Base-by-base conservation (phyloP, 192 early-diverging fungal genomes). In the Entomortierella chlamydospora region DNA sequence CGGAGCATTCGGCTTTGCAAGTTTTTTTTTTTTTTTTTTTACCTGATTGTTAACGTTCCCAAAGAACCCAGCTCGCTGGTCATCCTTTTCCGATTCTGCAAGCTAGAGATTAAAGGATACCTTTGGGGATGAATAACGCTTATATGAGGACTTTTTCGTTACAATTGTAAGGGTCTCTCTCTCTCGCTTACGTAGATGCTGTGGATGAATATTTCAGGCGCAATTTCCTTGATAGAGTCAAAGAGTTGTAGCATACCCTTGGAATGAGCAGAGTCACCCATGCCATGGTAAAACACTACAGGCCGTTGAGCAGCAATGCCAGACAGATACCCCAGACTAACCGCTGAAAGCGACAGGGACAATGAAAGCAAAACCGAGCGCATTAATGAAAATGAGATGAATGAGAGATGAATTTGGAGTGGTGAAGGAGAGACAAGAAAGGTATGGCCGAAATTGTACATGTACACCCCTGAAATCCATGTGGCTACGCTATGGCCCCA, bases 211-310 rank as follows among this genome's bases (percentile, higher is more conserved):
- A 87, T 86, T 10, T 87, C 92, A 4, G 94, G 92, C 9, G 88
- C 70, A 56, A 76, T 54, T 4, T 84, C 79, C 30, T 81, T 7
- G 23, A 93, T 66, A 9, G 81, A 47, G 0, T 69, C 57, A 29
- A 73, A 58, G 42, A 91, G 64, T 41, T 77, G 64, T 4, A 80
- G 82, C 90, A 92, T 93, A 34, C 86, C 89, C 68, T 84, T 84
- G 49, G 91, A 87, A 81, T 94, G 94, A 79, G 92, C 92, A 53
- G 88, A 89, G 62, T 95, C 95, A 18, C 95, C 95, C 93, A 96
- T 94, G 11, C 95, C 95, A 83, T 96, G 95, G 93, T 94, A 95
- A 29, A 96, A 64, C 0, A 96, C 92, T 25, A 95, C 88, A 26
- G 88, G 83, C 23, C 33, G 47, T 0, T 26, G 39, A 8, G 59